Evolutionary conservation across 73 alveolate genomes (phyloP).

Genomic region (Paramecium octaurelia): DNA sequence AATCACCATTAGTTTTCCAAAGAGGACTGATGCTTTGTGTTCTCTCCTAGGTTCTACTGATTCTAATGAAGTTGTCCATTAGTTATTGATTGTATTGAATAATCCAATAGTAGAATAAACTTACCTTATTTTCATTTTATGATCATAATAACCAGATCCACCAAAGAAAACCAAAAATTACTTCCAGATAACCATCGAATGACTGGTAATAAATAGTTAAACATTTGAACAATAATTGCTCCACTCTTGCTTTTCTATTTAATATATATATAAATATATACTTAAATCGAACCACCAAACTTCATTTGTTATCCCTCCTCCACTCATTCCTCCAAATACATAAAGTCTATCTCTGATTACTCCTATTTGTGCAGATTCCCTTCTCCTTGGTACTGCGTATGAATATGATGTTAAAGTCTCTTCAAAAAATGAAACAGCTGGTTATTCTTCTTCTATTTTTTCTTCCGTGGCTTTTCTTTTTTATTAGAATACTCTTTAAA

Average conservation of each 20-base stretch:
- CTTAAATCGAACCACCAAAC: conserved; percentile 39
- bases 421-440: neutral
- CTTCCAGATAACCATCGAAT: neutral
- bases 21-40: conserved; percentile 19
- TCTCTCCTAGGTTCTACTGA: conserved; percentile 40
- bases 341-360: neutral
- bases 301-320: conserved; percentile 6
- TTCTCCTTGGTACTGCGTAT: conserved; percentile 25
- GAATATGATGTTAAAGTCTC: neutral
- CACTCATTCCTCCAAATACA: conserved; percentile 45
- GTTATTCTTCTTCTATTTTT: neutral
- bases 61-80: neutral
- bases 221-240: neutral
- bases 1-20: neutral
- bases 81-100: neutral
- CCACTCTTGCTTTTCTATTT: neutral
- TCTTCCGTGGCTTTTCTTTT: neutral
- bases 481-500: neutral
- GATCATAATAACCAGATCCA: conserved; percentile 21
- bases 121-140: conserved; percentile 11
- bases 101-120: conserved; percentile 1
- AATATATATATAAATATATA: neutral
- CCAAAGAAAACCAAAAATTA: neutral
- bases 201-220: neutral
- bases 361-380: conserved; percentile 10